These are phyloP conservation scores for Fomitopsis palustris DNA, from an alignment of 1,284 basidiomycete species.

Conservation along the genomic window DNA sequence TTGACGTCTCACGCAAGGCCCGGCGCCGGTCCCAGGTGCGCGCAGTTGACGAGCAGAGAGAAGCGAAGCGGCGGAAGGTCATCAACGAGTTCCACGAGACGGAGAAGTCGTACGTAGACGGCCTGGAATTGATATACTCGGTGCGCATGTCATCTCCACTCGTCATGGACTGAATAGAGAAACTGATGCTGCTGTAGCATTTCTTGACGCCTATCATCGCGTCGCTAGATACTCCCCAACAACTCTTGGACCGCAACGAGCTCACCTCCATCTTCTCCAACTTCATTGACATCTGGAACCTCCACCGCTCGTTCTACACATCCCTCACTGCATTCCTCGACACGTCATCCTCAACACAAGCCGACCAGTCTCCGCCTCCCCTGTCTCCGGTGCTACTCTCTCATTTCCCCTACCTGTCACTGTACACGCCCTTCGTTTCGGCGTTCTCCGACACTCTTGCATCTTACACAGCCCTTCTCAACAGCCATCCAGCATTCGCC, in stretches of 20 bases:
- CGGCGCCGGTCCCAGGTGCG: slow-evolving; percentile 28
- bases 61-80: slow-evolving; percentile 44
- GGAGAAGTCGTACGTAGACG: slow-evolving; percentile 76
- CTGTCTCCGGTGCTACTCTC: slow-evolving; percentile 45
- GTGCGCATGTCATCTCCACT: slow-evolving; percentile 38
- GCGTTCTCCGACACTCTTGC: slow-evolving; percentile 69
- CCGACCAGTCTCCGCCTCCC: slow-evolving; percentile 23
- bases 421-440: slow-evolving; percentile 82
- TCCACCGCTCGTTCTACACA: slow-evolving; percentile 76
- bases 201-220: slow-evolving; percentile 76
- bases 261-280: slow-evolving; percentile 83
- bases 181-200: slow-evolving; percentile 41
- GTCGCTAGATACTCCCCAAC: slow-evolving; percentile 60
- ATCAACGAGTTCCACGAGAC: slow-evolving; percentile 78
- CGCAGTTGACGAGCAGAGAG: slow-evolving; percentile 30
- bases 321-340: slow-evolving; percentile 50
- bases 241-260: slow-evolving; percentile 65
- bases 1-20: slow-evolving; percentile 26
- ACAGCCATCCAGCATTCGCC: slow-evolving; percentile 53
- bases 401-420: slow-evolving; percentile 53
- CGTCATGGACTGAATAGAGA: background rate
- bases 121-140: slow-evolving; percentile 77
- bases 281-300: slow-evolving; percentile 88
- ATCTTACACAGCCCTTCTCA: slow-evolving; percentile 47
- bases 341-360: slow-evolving; percentile 21